These are phyloP conservation scores for Claviceps spartinae DNA, from an alignment of 2,329 filamentous ascomycete species.

Conservation along the genomic window DNA sequence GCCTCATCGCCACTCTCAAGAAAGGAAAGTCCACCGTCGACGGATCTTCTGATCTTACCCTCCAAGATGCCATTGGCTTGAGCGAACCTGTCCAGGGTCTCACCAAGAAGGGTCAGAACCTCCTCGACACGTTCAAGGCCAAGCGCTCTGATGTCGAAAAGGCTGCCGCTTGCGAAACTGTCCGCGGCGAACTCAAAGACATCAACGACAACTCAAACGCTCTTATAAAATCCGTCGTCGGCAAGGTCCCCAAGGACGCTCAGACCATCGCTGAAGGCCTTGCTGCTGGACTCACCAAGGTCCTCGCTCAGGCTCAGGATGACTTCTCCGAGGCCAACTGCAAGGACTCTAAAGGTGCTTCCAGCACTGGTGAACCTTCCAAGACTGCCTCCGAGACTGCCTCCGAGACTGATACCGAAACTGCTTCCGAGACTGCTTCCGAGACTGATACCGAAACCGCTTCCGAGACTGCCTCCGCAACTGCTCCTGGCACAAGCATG, in stretches of 20 bases:
- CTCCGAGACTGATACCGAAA: neutral
- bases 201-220: conserved; percentile 13
- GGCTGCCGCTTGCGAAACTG: conserved; percentile 15
- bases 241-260: conserved; percentile 16
- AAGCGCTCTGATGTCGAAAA: conserved; percentile 16
- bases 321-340: conserved; percentile 18
- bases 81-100: conserved; percentile 10
- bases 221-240: conserved; percentile 18
- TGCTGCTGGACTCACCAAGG: conserved; percentile 12
- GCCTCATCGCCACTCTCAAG: conserved; percentile 10
- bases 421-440: neutral
- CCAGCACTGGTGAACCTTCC: neutral
- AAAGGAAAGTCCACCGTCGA: conserved; percentile 9
- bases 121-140: conserved; percentile 13
- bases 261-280: conserved; percentile 16
- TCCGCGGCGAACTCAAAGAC: conserved; percentile 12
- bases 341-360: conserved; percentile 10
- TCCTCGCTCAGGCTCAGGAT: conserved; percentile 12
- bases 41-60: conserved; percentile 6
- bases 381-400: neutral
- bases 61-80: conserved; percentile 9
- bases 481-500: neutral
- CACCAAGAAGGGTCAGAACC: conserved; percentile 13
- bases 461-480: neutral
- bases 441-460: neutral